Evolutionary conservation across 2,329 filamentous ascomycete species (phyloP), one percentile per base, ranked within the genome.

Genomic region (Fusarium tricinctum): DNA sequence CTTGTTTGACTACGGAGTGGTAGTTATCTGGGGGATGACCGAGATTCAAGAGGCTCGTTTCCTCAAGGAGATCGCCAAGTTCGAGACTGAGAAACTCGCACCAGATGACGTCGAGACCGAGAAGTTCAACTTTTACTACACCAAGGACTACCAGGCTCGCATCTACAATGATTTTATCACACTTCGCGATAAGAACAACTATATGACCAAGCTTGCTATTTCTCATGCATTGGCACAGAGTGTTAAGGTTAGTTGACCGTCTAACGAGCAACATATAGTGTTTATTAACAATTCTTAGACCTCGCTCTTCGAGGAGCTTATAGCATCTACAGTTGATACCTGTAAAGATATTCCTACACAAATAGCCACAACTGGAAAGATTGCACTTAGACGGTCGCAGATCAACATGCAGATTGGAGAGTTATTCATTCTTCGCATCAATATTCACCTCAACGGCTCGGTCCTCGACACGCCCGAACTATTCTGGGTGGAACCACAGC

Each of bases 131-230:
- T 99, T 98, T 79, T 99, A 99, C 83, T 98, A 99, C 82, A 98
- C 96, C 5, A 88, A 92, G 74, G 95, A 98, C 77, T 99, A 99
- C 78, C 97, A 99, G 81, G 93, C 96, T 22, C 91, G 96, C 51
- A 99, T 99, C 79, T 99, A 99, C 86, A 99, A 99, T 80, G 96
- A 99, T 80, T 99, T 99, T 75, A 99, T 99, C 79, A 96, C 93
- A 4, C 81, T 99, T 63, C 87, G 94, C 48, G 95, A 98, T 74
- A 97, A 97, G 81, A 90, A 90, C 75, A 97, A 97, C 79, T 97
- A 98, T 82, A 98, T 98, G 96, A 97, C 92, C 71, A 98, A 98
- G 82, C 84, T 98, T 38, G 94, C 95, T 57, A 98, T 98, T 76
- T 97, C 93, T 17, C 96, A 99, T 81, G 96, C 96, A 4, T 84